Conservation (phyloP, 768 basidiomycete species). For the Cantharellus anzutake region DNA sequence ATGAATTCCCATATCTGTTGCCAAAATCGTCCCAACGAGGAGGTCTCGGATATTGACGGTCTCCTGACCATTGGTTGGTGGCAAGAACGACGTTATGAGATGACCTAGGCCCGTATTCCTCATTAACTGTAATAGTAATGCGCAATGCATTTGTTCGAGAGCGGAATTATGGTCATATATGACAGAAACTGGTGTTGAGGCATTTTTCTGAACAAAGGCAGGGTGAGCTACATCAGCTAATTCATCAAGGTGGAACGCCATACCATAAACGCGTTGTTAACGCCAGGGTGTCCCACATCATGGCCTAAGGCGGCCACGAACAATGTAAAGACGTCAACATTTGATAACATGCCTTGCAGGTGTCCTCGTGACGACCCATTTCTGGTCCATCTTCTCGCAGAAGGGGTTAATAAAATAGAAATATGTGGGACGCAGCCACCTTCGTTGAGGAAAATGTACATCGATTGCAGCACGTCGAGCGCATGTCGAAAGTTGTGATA, state of each 20-base stretch:
- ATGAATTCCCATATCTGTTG: conserved; percentile 92
- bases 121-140: conserved; percentile 62
- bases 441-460: conserved; percentile 62
- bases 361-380: conserved; percentile 8
- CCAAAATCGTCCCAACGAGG: conserved; percentile 65
- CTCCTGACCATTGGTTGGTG: conserved; percentile 16
- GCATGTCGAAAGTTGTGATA: conserved; percentile 99
- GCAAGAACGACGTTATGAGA: conserved; percentile 10
- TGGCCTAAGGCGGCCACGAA: conserved; percentile 91
- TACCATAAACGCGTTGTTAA: conserved; percentile 89
- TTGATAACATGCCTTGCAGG: conserved; percentile 20
- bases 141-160: conserved; percentile 81
- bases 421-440: conserved; percentile 71
- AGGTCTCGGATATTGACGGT: conserved; percentile 37
- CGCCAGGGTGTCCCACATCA: conserved; percentile 92
- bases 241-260: conserved; percentile 15
- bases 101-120: conserved; percentile 56
- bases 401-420: conserved; percentile 34
- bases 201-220: conserved; percentile 54
- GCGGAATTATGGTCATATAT: conserved; percentile 82
- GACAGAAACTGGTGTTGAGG: conserved; percentile 68
- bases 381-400: conserved; percentile 15
- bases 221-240: neutral
- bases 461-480: conserved; percentile 86
- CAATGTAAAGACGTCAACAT: conserved; percentile 64